Base-by-base conservation (phyloP, 257 asterid genomes). In the Lithospermum erythrorhizon region DNA sequence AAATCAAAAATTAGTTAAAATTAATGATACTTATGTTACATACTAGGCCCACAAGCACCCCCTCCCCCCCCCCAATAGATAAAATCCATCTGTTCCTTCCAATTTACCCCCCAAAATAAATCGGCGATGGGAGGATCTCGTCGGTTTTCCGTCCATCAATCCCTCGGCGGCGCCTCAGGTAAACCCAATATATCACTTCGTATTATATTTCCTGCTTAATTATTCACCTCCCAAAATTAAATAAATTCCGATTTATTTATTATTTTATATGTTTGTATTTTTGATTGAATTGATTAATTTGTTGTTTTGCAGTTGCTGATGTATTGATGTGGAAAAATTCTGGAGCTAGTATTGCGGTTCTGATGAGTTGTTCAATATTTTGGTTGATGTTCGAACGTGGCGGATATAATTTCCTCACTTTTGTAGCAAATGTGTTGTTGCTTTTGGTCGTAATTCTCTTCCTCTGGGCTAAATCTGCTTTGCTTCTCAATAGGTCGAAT, bases 401-500 rank as follows among this genome's bases (percentile, higher is more conserved):
- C 54, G 95, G 95, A 74, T 91, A 91, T 72, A 91, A 79, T 80
- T 58, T 81, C 47, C 68, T 86, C 47, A 74, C 95, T 51, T 91
- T 91, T 67, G 53, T 86, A 5, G 78, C 97, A 29, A 91, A 82
- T 72, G 95, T 91, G 52, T 57, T 91, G 37, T 70, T 86, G 79
- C 77, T 88, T 73, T 93, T 86, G 19, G 86, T 86, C 30, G 71
- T 82, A 18, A 91, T 91, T 70, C 78, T 91, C 65, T 91, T 86
- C 77, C 65, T 75, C 62, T 91, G 97, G 98, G 95, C 97, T 64
- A 91, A 86, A 82, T 89, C 95, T 59, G 97, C 98, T 3, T 73
- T 87, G 16, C 83, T 91, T 82, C 94, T 91, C 29, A 91, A 84
- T 64, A 84, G 98, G 98, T 91, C 6, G 30, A 27, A 6, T 27